Conservation (phyloP, 805 yeast species). For the Schwanniomyces occidentalis region DNA sequence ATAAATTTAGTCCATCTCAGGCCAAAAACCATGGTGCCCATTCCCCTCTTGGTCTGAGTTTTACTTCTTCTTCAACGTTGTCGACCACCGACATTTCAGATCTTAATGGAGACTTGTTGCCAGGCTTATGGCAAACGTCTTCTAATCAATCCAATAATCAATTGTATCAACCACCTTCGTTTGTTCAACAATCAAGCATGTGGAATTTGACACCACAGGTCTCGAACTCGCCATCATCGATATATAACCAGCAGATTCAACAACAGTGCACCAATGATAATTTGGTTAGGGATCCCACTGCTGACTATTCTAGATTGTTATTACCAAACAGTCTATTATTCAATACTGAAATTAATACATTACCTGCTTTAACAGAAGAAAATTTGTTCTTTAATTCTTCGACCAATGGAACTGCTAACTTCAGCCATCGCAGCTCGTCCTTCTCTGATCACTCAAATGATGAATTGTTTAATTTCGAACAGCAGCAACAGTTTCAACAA, state of each 20-base stretch:
- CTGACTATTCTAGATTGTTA: constrained; percentile 19
- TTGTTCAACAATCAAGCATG: constrained; percentile 12
- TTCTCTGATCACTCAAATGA: constrained; percentile 13
- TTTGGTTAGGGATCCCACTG: constrained; percentile 8
- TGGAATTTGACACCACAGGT: constrained; percentile 4
- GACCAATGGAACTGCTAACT: not conserved
- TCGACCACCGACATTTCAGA: constrained; percentile 13
- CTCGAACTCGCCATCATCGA: constrained; percentile 1
- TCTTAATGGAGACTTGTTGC: constrained; percentile 15
- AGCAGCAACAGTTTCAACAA: constrained; percentile 12
- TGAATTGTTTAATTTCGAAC: constrained; percentile 16
- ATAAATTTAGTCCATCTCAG: not conserved
- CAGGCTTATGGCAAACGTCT: constrained; percentile 18
- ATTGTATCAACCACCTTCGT: constrained; percentile 1
- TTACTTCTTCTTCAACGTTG: constrained; percentile 10
- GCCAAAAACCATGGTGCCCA: not conserved
- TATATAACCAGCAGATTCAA: too few species aligned
- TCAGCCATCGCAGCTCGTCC: constrained; percentile 7
- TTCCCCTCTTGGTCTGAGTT: constrained; percentile 5
- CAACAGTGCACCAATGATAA: not conserved
- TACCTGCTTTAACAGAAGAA: constrained; percentile 37
- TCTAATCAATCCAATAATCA: constrained; percentile 5
- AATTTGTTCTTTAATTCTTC: constrained; percentile 21
- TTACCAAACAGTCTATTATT: constrained; percentile 23
- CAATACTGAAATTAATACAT: constrained; percentile 13